Evolutionary conservation across 148 eudicot species (phyloP).

Genomic region (Rhododendron simsii): DNA sequence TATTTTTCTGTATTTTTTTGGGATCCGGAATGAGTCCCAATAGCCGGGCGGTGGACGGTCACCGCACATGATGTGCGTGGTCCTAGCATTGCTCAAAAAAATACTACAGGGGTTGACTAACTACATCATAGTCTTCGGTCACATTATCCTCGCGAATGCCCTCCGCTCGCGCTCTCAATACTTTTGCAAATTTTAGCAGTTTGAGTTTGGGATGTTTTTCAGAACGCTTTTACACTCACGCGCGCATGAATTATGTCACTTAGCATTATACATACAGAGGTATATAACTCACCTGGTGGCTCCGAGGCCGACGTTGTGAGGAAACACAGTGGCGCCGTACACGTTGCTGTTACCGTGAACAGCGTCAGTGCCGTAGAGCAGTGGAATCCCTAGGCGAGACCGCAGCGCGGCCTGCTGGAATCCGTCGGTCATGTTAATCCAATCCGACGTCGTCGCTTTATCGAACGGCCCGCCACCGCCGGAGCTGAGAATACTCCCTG

Average conservation of each 20-base stretch:
- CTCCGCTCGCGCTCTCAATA: too few relatives aligned
- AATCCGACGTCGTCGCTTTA: slow-evolving; percentile 60
- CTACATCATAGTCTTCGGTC: too few relatives aligned
- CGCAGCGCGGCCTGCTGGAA: slow-evolving; percentile 66
- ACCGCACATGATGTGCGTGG: too few relatives aligned
- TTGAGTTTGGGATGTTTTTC: too few relatives aligned
- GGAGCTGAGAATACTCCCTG: slow-evolving; percentile 74
- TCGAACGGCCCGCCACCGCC: slow-evolving; percentile 70
- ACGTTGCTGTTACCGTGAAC: slow-evolving; percentile 91
- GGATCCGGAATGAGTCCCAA: too few relatives aligned
- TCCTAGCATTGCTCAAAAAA: too few relatives aligned
- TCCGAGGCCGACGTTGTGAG: slow-evolving; percentile 92
- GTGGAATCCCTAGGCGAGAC: slow-evolving; percentile 79
- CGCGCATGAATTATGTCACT: too few relatives aligned
- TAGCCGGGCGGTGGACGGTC: too few relatives aligned
- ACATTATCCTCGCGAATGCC: too few relatives aligned
- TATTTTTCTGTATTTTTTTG: too few relatives aligned
- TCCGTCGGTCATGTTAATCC: slow-evolving; percentile 81
- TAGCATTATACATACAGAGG: neutral
- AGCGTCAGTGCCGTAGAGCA: slow-evolving; percentile 78
- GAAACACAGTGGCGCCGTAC: slow-evolving; percentile 83
- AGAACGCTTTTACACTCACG: too few relatives aligned
- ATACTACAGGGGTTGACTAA: neutral
- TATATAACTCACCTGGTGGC: slow-evolving; percentile 62
- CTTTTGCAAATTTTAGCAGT: too few relatives aligned